These are phyloP conservation scores for Amanita subjunquillea DNA, from an alignment of 768 basidiomycete genomes.

Conservation along the genomic window DNA sequence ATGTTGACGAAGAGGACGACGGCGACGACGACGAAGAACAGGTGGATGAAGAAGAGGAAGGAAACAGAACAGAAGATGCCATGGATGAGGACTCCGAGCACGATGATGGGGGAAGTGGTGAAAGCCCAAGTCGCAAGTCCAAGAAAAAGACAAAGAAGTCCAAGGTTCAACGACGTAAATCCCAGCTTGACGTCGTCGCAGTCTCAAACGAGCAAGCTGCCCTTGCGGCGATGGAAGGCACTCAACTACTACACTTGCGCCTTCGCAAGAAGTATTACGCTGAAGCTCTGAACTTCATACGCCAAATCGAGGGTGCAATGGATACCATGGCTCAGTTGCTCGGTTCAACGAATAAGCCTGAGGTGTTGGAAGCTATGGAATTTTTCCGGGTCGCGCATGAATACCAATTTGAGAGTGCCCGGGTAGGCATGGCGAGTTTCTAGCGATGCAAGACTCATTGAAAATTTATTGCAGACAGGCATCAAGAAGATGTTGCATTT, in stretches of 20 bases:
- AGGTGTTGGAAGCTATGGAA: conserved; percentile 78
- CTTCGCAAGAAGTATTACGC: conserved; percentile 79
- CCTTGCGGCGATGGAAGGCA: conserved; percentile 55
- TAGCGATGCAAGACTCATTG: neutral
- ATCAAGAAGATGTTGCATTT: conserved; percentile 96
- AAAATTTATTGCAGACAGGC: conserved; percentile 42
- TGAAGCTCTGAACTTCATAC: conserved; percentile 80
- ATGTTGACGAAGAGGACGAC: conserved; percentile 37
- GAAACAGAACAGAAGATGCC: conserved; percentile 26
- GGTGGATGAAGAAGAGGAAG: conserved; percentile 16
- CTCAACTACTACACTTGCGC: conserved; percentile 54
- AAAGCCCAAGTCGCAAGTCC: conserved; percentile 11
- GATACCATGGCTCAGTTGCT: conserved; percentile 66
- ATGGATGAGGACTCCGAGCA: conserved; percentile 27
- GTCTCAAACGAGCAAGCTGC: conserved; percentile 64
- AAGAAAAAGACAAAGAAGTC: conserved; percentile 28
- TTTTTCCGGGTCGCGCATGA: conserved; percentile 80
- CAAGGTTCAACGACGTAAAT: conserved; percentile 50
- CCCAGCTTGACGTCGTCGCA: conserved; percentile 58
- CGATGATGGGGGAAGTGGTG: conserved; percentile 26
- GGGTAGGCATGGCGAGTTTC: conserved; percentile 30
- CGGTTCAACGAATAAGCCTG: conserved; percentile 77
- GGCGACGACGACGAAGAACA: conserved; percentile 20
- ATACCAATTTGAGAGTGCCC: conserved; percentile 71
- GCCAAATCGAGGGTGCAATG: conserved; percentile 47